Evolutionary conservation across 345 rosid species (phyloP), one percentile per base, ranked within the genome.

Genomic region (Eucalyptus pauciflora): DNA sequence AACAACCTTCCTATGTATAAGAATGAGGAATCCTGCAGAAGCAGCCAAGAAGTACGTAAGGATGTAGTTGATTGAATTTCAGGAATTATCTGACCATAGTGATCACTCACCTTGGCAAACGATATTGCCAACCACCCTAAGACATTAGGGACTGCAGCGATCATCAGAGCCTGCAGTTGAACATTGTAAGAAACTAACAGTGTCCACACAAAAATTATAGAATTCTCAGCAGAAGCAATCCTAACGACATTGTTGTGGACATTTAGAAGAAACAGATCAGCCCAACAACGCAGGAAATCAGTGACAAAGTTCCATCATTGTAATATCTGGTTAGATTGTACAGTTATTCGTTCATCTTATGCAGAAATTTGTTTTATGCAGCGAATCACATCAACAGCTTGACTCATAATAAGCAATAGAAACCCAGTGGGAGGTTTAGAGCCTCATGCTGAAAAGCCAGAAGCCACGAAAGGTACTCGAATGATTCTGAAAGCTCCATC

Each of bases 1-100:
- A 96, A 90, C 93, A 96, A 91, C 90, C 98, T 94, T 90, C 98
- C 98, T 95, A 96, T 89, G 87, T 93, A 96, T 87, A 96, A 93
- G 92, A 96, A 95, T 2, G 96, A 94, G 24, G 94, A 83, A 93
- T 95, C 97, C 98, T 96, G 88, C 87, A 88, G 85, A 83, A 87
- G 76, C 14, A 87, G 41, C 25, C 52, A 29, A 87, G 18, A 14
- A 45, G 27, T 27, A 6, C 69, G 45, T 62, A 56, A 45, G 62
- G 22, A 12, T 15, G 24, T 76, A 12, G 24, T 31, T 25, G 48
- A 45, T 33, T 4, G 76, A 67, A 12, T 13, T 8, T 33, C 12
- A n/a, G 7, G 43, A 31, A 49, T 29, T 16, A 46, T 43, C 18
- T 29, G 22, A 64, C n/a, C 22, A 52, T 11, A 25, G 20, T 29